phyloP scores from a whole-genome alignment of 164 flowering plant genomes.

The Nymphaea colorata region DNA sequence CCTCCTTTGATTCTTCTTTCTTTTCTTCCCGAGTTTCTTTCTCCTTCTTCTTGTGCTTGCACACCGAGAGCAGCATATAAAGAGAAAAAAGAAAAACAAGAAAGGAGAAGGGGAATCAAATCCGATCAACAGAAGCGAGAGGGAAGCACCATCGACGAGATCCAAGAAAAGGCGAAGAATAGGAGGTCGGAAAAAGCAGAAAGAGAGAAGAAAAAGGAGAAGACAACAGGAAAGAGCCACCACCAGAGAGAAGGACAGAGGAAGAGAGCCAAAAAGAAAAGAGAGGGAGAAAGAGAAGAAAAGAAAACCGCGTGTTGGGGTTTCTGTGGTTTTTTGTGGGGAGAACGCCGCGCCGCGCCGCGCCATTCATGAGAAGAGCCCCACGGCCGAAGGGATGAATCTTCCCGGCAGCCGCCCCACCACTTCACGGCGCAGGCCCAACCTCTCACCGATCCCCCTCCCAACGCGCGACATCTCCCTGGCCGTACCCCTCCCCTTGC shows the following conservation, averaged over 20 bases:
- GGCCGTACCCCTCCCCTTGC: conserved; percentile 46
- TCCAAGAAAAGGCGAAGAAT: too few species aligned
- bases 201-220: not conserved
- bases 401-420: conserved; percentile 1
- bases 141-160: not conserved
- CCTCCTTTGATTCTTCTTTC: not conserved
- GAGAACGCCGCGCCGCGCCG: not conserved
- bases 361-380: not conserved
- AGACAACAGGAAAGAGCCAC: not conserved
- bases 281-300: too few species aligned
- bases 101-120: too few species aligned
- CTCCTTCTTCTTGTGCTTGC: not conserved
- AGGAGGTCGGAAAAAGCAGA: not conserved
- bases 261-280: not conserved
- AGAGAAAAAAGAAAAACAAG: too few species aligned
- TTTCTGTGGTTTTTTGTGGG: too few species aligned
- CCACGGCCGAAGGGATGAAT: conserved; percentile 22
- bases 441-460: conserved; percentile 50
- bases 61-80: too few species aligned
- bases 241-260: not conserved
- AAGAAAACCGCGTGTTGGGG: too few species aligned
- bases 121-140: not conserved
- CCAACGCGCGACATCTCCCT: conserved; percentile 53
- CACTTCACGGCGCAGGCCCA: conserved; percentile 42
- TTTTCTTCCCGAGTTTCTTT: not conserved